phyloP scores from a whole-genome alignment of 2,329 filamentous ascomycete species.

The Laburnicola sp. region DNA sequence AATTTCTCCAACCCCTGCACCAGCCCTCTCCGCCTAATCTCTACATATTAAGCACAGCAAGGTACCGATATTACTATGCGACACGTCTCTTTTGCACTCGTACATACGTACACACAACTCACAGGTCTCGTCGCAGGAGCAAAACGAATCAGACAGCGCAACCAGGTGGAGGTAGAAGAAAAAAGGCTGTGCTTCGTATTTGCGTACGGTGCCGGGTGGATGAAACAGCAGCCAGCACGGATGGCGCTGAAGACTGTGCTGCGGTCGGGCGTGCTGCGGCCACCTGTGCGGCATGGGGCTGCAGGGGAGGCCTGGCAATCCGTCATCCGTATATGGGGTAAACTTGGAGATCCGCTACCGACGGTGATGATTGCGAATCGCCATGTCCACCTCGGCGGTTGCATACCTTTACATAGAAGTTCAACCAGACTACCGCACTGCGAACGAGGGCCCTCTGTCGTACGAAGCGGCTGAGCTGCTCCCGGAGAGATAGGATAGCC shows the following conservation, averaged over 20 bases:
- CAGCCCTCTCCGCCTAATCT: not conserved
- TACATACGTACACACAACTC: not conserved
- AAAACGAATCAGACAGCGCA: too few species aligned
- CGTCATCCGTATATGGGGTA: conserved; percentile 7
- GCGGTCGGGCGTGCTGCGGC: not conserved
- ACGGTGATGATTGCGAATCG: not conserved
- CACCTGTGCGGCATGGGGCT: not conserved
- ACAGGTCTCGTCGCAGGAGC: conserved; percentile 2
- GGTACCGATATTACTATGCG: conserved; percentile 17
- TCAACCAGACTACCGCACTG: too few species aligned
- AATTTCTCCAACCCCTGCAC: not conserved
- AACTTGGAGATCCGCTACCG: not conserved
- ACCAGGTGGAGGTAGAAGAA: too few species aligned
- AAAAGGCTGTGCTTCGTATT: too few species aligned
- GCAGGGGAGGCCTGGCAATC: not conserved
- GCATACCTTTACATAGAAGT: too few species aligned
- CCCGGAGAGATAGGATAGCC: not conserved
- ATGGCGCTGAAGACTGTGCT: not conserved
- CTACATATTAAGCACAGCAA: not conserved
- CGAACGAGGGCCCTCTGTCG: not conserved
- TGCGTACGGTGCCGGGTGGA: too few species aligned
- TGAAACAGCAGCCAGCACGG: too few species aligned
- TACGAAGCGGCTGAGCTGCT: not conserved
- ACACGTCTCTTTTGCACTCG: conserved; percentile 10
- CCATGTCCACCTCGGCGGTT: too few species aligned